Conservation (phyloP, 1,284 basidiomycete species). For the Cutaneotrichosporon dermatis region DNA sequence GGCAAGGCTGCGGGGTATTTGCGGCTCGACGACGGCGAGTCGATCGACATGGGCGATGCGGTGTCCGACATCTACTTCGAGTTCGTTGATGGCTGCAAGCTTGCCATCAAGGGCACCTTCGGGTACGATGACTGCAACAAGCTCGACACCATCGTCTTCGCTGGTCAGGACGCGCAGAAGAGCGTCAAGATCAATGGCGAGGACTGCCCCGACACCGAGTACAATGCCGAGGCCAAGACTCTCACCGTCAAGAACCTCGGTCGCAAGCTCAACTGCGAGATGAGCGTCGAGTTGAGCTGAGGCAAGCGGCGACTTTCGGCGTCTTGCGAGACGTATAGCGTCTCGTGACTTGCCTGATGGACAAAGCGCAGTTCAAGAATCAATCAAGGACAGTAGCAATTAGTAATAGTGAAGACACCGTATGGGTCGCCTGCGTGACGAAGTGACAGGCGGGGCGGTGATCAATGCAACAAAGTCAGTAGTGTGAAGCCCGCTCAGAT, state of each 20-base stretch:
- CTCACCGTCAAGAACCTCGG: neutral
- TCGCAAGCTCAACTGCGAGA: neutral
- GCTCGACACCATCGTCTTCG: constrained; percentile 22
- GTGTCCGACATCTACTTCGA: constrained; percentile 54
- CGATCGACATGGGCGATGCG: constrained; percentile 47
- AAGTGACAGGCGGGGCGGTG: too few species aligned
- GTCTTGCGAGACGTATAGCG: too few species aligned
- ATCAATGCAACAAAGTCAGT: too few species aligned
- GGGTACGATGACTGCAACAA: constrained; percentile 43
- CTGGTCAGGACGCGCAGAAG: constrained; percentile 12
- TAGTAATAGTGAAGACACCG: too few species aligned
- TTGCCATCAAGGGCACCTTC: constrained; percentile 56
- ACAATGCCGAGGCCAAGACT: neutral
- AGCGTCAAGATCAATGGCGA: neutral
- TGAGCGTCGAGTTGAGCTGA: neutral
- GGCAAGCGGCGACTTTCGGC: too few species aligned
- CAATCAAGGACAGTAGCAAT: too few species aligned
- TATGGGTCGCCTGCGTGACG: too few species aligned
- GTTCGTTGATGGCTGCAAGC: constrained; percentile 48
- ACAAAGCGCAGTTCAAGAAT: too few species aligned
- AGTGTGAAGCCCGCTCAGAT: too few species aligned
- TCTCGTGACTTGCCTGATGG: too few species aligned
- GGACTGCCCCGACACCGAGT: neutral
- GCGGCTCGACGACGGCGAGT: constrained; percentile 61
- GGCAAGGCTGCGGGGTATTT: constrained; percentile 56